Evolutionary conservation across 2,329 filamentous ascomycete species (phyloP), one percentile per base, ranked within the genome.

Genomic region (Paradendryphiella salina): DNA sequence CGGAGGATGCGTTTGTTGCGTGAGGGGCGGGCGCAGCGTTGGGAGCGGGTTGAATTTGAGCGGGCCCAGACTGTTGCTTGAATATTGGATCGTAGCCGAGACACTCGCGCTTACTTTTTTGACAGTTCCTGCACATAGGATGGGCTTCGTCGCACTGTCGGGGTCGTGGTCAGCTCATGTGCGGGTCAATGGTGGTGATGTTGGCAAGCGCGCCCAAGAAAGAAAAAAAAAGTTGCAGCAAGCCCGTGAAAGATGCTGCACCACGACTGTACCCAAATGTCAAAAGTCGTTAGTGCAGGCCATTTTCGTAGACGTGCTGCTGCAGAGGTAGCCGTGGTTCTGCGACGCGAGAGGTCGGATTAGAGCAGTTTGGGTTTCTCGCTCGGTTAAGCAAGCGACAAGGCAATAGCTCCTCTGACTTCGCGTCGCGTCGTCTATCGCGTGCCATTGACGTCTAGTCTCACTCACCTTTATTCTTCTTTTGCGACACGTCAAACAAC

Each of bases 121-220:
- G 86, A 77, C 89, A 94, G 70, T 94, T 90, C 76, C 90, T 86
- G 80, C 94, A 99, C 53, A 87, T 86, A 17, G 94, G 94, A 74
- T 96, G 91, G 54, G 85, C 86, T 80, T 99, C 94, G 83, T 97
- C 94, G 77, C 94, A 99, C 94, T 96, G 73, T 61, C 54, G 63
- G 37, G 35, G 36, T 40, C 56, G 33, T 56, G 54, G 63, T 72
- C 54, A 72, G 67, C 55, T 52, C 36, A 52, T 46, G 52, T 50
- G 49, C 50, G 60, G 46, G 39, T 50, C 47, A 46, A 32, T 26
- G 46, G 11, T 46, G 52, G 60, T 36, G 34, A 41, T 38, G 44
- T 49, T 50, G 46, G 33, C 43, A 23, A 15, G 46, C 18, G 40
- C 26, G 34, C 21, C 29, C 26, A 18, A 38, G 33, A 37, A 44